A percentile compares a stretch with the other conserved stretches of the same genome.
phyloP scores from a whole-genome alignment of 306 rosid species.

The Carpinus fangiana region DNA sequence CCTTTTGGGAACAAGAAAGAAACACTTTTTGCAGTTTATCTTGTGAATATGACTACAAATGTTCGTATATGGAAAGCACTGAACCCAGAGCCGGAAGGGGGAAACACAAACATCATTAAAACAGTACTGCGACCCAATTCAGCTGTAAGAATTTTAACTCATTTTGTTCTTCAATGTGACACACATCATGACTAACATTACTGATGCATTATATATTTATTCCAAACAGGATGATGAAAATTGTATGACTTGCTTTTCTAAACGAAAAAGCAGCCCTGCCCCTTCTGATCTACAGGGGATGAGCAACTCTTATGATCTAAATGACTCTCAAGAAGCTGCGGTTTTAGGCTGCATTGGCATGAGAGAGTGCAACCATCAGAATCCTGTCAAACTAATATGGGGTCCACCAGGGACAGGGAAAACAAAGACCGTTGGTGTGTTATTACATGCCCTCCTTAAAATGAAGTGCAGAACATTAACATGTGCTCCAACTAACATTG shows the following conservation, averaged over 20 bases:
- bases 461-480: conserved; percentile 28
- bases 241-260: conserved; percentile 17
- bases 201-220: background rate
- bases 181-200: background rate
- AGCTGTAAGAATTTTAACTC: conserved; percentile 12
- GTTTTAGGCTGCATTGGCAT: conserved; percentile 7
- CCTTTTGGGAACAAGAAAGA: background rate
- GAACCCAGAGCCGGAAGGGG: background rate
- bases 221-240: conserved; percentile 25
- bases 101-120: conserved; percentile 17
- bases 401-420: conserved; percentile 43
- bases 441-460: conserved; percentile 5
- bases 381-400: conserved; percentile 31
- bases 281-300: background rate
- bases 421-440: conserved; percentile 17
- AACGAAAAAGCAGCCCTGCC: background rate
- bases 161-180: background rate
- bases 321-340: conserved; percentile 25
- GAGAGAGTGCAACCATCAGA: conserved; percentile 15
- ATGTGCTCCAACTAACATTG: conserved; percentile 32
- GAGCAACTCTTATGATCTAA: background rate
- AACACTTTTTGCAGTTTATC: conserved; percentile 21
- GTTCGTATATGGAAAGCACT: conserved; percentile 32
- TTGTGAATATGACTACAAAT: conserved; percentile 38
- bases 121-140: conserved; percentile 16